A percentile compares a stretch with the other conserved stretches of the same genome.
Evolutionary conservation across 805 yeast genomes (phyloP).

Genomic region (Sugiyamaella floridensis): DNA sequence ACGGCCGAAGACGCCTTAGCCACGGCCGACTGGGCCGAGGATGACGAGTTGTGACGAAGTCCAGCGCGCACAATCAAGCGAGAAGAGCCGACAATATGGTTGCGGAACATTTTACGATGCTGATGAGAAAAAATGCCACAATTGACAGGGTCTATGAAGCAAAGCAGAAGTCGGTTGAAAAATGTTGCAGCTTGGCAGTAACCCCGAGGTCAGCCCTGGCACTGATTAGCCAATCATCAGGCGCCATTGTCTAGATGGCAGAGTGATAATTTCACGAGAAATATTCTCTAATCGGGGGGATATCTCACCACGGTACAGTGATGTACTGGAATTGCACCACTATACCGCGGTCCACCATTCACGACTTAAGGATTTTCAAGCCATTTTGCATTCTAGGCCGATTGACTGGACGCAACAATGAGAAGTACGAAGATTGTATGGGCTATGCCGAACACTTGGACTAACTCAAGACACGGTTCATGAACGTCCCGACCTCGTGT

Average conservation of each 20-base stretch:
- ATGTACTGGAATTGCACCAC: background rate
- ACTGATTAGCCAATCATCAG: background rate
- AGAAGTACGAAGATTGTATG: background rate
- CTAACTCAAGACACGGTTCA: conserved; percentile 20
- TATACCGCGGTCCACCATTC: background rate
- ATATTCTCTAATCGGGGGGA: background rate
- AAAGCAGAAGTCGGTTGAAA: background rate
- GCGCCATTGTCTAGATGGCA: background rate
- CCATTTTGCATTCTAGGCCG: background rate
- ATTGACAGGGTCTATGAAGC: background rate
- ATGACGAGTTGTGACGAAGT: conserved; percentile 7
- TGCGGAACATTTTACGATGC: conserved; percentile 4
- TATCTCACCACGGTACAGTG: background rate
- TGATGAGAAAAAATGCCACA: background rate
- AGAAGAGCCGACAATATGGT: conserved; percentile 5
- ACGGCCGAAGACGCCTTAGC: conserved; percentile 35
- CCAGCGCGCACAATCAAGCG: conserved; percentile 3
- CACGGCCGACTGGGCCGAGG: conserved; percentile 21
- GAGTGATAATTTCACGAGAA: background rate
- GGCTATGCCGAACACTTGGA: background rate
- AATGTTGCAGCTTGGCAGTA: background rate
- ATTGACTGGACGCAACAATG: background rate
- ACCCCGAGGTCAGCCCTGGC: too few relatives aligned
- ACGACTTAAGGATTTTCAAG: background rate
- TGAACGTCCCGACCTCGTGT: conserved; percentile 56